These are phyloP conservation scores for Colletotrichum godetiae DNA, from an alignment of 2,329 filamentous ascomycete species.

Conservation along the genomic window DNA sequence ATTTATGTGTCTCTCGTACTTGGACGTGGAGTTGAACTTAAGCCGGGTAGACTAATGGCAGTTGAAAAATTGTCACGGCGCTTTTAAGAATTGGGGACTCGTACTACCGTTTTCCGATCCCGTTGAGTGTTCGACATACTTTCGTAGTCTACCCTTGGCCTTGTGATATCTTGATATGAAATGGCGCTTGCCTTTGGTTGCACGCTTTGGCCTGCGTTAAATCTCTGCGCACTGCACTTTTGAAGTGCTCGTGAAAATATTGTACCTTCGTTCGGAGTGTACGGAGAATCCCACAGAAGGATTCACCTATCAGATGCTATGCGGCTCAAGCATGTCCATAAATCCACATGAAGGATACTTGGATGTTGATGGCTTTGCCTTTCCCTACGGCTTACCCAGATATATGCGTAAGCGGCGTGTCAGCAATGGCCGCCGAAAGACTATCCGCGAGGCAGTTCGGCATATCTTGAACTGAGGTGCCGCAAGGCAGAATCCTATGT, in stretches of 20 bases:
- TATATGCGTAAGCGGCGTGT: background rate
- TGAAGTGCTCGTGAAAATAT: background rate
- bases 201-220: no score
- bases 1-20: slow-evolving; percentile 44
- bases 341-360: background rate
- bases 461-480: background rate
- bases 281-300: background rate
- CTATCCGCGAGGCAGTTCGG: background rate
- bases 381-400: background rate
- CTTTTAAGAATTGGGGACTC: slow-evolving; percentile 75
- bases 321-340: background rate
- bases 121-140: slow-evolving; percentile 72
- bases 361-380: background rate
- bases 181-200: background rate
- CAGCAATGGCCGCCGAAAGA: background rate
- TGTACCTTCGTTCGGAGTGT: background rate
- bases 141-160: background rate
- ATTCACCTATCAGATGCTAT: background rate
- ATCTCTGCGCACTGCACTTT: background rate
- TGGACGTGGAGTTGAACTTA: slow-evolving; percentile 66
- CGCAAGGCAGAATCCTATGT: background rate
- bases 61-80: slow-evolving; percentile 54
- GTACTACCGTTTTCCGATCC: slow-evolving; percentile 67
- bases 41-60: slow-evolving; percentile 65
- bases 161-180: background rate